phyloP scores from a whole-genome alignment of 73 alveolate species.

The Symbiodinium natans region DNA sequence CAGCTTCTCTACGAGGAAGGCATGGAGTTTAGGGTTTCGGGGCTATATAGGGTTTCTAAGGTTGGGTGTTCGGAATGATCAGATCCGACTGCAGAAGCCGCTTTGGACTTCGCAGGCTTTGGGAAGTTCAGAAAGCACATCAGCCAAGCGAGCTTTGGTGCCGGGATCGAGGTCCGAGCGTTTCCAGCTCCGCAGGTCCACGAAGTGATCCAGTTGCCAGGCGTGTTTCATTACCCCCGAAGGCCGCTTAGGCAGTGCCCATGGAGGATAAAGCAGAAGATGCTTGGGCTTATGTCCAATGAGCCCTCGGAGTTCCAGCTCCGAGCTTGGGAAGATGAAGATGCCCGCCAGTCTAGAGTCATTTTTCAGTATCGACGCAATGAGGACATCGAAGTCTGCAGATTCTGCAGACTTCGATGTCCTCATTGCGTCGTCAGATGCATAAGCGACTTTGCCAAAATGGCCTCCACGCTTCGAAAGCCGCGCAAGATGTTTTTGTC shows the following conservation, averaged over 20 bases:
- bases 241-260: not conserved
- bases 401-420: too few relatives aligned
- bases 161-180: not conserved
- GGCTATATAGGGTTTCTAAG: too few relatives aligned
- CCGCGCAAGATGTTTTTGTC: not conserved
- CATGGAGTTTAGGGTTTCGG: too few relatives aligned
- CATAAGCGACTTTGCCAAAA: not conserved
- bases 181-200: not conserved
- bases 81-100: too few relatives aligned
- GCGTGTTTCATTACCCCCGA: not conserved
- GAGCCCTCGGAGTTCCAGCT: not conserved
- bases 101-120: too few relatives aligned
- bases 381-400: not conserved
- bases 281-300: not conserved
- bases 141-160: not conserved
- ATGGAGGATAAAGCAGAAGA: not conserved
- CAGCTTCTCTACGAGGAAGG: too few relatives aligned
- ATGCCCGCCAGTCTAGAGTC: not conserved
- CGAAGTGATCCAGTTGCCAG: not conserved
- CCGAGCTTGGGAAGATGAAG: not conserved
- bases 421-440: too few relatives aligned
- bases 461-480: not conserved
- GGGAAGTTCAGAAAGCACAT: not conserved
- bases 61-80: too few relatives aligned
- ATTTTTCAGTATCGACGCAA: not conserved